Base-by-base conservation (phyloP, 257 asterid species). In the Fraxinus quadrangulata region DNA sequence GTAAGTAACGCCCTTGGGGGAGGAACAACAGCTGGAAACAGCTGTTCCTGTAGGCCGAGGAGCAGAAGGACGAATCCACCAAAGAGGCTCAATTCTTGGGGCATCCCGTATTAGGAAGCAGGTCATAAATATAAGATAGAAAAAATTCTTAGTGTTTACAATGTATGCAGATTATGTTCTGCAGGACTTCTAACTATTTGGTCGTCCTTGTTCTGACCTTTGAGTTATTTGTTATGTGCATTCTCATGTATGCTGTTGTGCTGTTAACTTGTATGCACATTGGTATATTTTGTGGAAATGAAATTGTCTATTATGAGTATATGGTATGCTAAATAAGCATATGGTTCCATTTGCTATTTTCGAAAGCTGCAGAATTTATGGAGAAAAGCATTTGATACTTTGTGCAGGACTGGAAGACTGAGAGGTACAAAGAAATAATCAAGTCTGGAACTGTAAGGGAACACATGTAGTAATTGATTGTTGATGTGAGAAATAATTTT, bases 371-470 rank as follows among this genome's bases (percentile, higher is more conserved):
- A 54, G 66, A 59, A 17, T 31, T 66, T 45, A 69, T 72, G 16
- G 61, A 30, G 12, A 37, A 59, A 23, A 21, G 11, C 24, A 21
- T 49, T 5, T 63, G 66, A 73, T 77, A 11, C 75, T 42, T 81
- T 80, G 37, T 79, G 81, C 90, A 94, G 98, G 99, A 93, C 74
- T 95, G 99, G 99, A 95, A 95, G 88, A 93, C 99, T 24, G 97
- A 93, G 87, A 90, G 99, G 84, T 95, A 95, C 91, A 93, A 95
- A 84, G 96, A 91, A 14, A 95, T 95, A 56, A 88, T 95, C 84
- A 91, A 85, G 86, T 95, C 99, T 23, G 99, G 98, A 88, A 87
- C 90, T 7, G 99, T 95, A 86, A 89, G 99, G 76, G 28, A 77
- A 83, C 67, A 21, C 51, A 24, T 28, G 51, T 73, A 45, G 26